Percentiles rank a stretch among this genome's conserved stretches.
phyloP scores from a whole-genome alignment of 306 rosid genomes.

The Trichosanthes truncata region DNA sequence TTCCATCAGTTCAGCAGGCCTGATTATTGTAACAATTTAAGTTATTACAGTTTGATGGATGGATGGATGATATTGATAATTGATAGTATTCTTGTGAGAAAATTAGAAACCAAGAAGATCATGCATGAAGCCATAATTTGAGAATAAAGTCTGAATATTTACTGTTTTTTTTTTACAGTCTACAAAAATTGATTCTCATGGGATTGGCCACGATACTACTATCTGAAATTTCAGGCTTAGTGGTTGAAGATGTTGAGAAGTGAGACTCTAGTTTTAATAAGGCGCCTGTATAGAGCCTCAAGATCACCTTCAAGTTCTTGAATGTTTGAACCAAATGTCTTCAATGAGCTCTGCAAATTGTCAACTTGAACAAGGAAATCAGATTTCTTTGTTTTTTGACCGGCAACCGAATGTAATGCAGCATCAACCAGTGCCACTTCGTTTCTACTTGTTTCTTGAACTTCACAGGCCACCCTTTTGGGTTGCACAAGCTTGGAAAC shows the following conservation, averaged over 20 bases:
- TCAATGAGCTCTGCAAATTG: constrained; percentile 5
- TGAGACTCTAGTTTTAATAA: constrained; percentile 28
- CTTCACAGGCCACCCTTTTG: constrained; percentile 21
- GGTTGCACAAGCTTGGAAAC: constrained; percentile 21
- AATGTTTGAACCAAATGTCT: constrained; percentile 15
- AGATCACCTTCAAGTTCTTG: constrained; percentile 19
- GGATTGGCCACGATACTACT: not conserved
- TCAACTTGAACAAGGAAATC: constrained; percentile 5
- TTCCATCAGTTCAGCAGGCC: not conserved
- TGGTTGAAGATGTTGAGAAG: constrained; percentile 25
- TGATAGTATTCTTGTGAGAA: not conserved
- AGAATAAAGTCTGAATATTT: not conserved
- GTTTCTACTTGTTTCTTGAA: constrained; percentile 2
- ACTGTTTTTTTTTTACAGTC: not conserved
- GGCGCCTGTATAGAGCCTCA: constrained; percentile 16
- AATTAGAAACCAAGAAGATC: not conserved
- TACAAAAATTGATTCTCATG: constrained; percentile 7
- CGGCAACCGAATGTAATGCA: not conserved
- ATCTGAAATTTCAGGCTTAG: not conserved
- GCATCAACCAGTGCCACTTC: constrained; percentile 16
- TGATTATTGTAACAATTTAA: not conserved
- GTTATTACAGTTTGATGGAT: not conserved
- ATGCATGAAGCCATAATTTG: not conserved
- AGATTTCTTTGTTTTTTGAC: constrained; percentile 9
- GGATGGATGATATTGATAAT: not conserved